Conservation (phyloP, 495 filamentous ascomycete genomes). For the Penicillium riverlandense region DNA sequence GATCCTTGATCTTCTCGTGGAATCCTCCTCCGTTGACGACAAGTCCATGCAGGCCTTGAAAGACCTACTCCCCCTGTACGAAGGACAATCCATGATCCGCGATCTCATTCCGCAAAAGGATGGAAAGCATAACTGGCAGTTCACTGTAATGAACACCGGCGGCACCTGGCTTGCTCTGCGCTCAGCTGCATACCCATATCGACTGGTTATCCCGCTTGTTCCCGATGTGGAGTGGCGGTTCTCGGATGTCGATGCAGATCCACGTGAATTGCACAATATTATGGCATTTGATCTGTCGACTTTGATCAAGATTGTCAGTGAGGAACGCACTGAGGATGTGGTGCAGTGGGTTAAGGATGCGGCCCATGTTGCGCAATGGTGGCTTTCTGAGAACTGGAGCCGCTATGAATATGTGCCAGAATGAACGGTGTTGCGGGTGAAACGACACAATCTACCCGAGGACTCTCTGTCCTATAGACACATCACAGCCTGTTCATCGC, state of each 20-base stretch:
- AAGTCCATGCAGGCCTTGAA: conserved; percentile 15
- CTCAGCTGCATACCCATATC: conserved; percentile 21
- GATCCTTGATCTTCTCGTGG: conserved; percentile 31
- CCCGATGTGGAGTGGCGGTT: conserved; percentile 31
- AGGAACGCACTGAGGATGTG: conserved; percentile 21
- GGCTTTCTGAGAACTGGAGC: conserved; percentile 26
- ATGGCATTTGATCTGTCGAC: conserved; percentile 18
- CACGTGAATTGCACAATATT: conserved; percentile 20
- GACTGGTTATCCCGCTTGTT: conserved; percentile 31
- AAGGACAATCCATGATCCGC: conserved; percentile 39
- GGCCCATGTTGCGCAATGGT: conserved; percentile 29
- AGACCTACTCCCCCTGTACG: conserved; percentile 33
- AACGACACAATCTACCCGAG: neutral
- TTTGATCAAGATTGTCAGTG: conserved; percentile 15
- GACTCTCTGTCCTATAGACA: neutral
- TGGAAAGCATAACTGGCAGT: conserved; percentile 28
- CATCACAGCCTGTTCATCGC: neutral
- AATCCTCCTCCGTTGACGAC: conserved; percentile 25
- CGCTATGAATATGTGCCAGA: conserved; percentile 23
- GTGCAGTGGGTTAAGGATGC: conserved; percentile 33
- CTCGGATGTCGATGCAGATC: conserved; percentile 27
- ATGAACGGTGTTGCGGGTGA: neutral
- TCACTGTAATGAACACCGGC: conserved; percentile 37
- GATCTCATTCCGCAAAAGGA: conserved; percentile 12
- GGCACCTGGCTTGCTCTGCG: conserved; percentile 26